Evolutionary conservation across 805 yeast species (phyloP).

Genomic region (Schwanniomyces polymorphus): DNA sequence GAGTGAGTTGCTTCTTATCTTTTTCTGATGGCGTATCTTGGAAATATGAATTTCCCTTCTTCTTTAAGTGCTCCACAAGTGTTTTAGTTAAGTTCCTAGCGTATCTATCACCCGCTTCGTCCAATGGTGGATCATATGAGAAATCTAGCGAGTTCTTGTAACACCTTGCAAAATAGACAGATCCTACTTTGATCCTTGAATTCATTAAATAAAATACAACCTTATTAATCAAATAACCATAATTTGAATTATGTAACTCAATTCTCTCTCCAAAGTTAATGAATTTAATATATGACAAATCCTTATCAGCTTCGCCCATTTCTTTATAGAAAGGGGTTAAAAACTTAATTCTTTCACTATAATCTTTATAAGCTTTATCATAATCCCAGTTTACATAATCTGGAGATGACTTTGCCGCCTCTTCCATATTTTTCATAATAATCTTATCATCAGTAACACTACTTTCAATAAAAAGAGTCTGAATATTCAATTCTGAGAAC

Average conservation of each 20-base stretch:
- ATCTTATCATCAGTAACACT: slow-evolving; percentile 72
- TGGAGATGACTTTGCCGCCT: slow-evolving; percentile 83
- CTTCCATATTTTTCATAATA: slow-evolving; percentile 67
- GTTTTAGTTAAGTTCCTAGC: slow-evolving; percentile 65
- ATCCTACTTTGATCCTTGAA: slow-evolving; percentile 80
- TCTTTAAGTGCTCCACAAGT: slow-evolving; percentile 39
- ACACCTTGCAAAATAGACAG: slow-evolving; percentile 90
- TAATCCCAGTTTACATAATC: slow-evolving; percentile 81
- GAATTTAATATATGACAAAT: slow-evolving; percentile 74
- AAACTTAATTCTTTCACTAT: slow-evolving; percentile 65
- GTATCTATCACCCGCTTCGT: slow-evolving; percentile 68
- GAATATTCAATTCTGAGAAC: slow-evolving; percentile 61
- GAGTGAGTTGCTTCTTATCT: slow-evolving; percentile 17
- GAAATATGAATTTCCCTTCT: slow-evolving; percentile 33
- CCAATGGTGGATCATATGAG: slow-evolving; percentile 79
- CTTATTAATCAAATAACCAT: slow-evolving; percentile 87
- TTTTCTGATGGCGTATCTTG: slow-evolving; percentile 6
- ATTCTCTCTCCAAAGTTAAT: slow-evolving; percentile 88
- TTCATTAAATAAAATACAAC: slow-evolving; percentile 93
- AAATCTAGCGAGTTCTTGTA: slow-evolving; percentile 56
- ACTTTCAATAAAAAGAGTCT: slow-evolving; percentile 85
- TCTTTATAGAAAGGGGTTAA: slow-evolving; percentile 74
- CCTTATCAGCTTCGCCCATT: slow-evolving; percentile 49
- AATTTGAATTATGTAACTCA: slow-evolving; percentile 74
- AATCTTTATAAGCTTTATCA: slow-evolving; percentile 73